phyloP scores from a whole-genome alignment of 352 stramenopile species.

The Pythium apleroticum region DNA sequence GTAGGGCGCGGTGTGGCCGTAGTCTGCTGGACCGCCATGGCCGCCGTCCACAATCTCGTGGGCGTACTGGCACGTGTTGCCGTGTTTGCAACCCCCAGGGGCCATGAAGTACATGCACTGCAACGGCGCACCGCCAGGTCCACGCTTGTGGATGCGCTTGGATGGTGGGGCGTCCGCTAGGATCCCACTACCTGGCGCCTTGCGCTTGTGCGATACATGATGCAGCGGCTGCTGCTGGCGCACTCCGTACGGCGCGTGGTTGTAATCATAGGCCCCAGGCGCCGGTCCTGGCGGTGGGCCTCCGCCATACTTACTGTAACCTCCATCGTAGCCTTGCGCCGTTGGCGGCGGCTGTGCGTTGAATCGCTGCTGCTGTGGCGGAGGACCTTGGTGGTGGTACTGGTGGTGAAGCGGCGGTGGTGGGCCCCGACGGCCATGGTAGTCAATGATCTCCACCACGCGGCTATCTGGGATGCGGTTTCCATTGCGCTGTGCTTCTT shows the following conservation, averaged over 20 bases:
- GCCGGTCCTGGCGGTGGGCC: constrained; percentile 13
- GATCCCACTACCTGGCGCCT: constrained; percentile 38
- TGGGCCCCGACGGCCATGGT: constrained; percentile 45
- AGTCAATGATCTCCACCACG: constrained; percentile 78
- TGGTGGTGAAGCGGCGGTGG: constrained; percentile 6
- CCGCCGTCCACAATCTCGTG: constrained; percentile 46
- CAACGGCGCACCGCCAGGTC: constrained; percentile 29
- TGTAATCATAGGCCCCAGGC: constrained; percentile 27
- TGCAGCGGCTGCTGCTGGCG: constrained; percentile 17
- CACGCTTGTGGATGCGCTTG: constrained; percentile 56
- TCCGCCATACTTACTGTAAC: constrained; percentile 24
- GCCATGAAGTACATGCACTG: constrained; percentile 76
- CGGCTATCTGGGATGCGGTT: constrained; percentile 74
- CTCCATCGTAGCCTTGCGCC: constrained; percentile 19
- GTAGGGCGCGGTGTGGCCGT: constrained; percentile 54
- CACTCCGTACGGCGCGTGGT: constrained; percentile 16
- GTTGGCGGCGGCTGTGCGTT: constrained; percentile 16
- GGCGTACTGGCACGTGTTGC: constrained; percentile 61
- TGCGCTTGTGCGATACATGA: constrained; percentile 38
- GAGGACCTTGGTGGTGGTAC: constrained; percentile 7
- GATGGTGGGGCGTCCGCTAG: constrained; percentile 41
- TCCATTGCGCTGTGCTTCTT: constrained; percentile 77
- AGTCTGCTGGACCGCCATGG: constrained; percentile 25
- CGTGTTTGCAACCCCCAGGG: constrained; percentile 71
- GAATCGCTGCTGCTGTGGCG: constrained; percentile 13